phyloP scores from a whole-genome alignment of 169 alveolate species.

The Plasmodium reichenowi region DNA sequence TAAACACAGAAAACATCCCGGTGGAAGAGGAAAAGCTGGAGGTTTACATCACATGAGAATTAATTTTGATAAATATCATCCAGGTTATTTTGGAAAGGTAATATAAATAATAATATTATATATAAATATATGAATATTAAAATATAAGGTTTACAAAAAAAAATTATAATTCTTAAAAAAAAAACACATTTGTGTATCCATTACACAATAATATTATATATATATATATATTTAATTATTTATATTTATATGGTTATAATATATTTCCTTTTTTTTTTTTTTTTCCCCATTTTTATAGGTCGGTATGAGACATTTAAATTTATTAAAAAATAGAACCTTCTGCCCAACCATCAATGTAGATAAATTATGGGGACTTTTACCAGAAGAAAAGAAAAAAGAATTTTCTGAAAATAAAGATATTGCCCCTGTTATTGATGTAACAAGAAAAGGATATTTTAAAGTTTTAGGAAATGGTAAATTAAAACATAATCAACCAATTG shows the following conservation, averaged over 20 bases:
- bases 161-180: no score
- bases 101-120: background rate
- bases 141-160: background rate
- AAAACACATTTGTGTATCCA: no score
- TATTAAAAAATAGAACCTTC: constrained; percentile 90
- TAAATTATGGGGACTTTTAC: constrained; percentile 95
- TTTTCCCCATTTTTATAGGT: constrained; percentile 81
- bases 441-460: constrained; percentile 97
- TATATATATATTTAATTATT: background rate
- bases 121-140: background rate
- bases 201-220: background rate
- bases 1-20: constrained; percentile 99
- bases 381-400: constrained; percentile 93
- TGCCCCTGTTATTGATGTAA: constrained; percentile 98
- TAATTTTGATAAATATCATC: constrained; percentile 97
- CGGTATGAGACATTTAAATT: constrained; percentile 98
- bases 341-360: constrained; percentile 96
- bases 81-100: constrained; percentile 99
- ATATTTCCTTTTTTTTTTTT: background rate
- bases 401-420: constrained; percentile 89
- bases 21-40: constrained; percentile 99
- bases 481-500: constrained; percentile 94
- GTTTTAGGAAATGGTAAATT: constrained; percentile 98
- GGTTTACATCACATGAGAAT: constrained; percentile 97
- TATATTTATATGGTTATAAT: constrained; percentile 14